Conservation (phyloP, 352 stramenopile species). For the Globisporangium orthogonon region DNA sequence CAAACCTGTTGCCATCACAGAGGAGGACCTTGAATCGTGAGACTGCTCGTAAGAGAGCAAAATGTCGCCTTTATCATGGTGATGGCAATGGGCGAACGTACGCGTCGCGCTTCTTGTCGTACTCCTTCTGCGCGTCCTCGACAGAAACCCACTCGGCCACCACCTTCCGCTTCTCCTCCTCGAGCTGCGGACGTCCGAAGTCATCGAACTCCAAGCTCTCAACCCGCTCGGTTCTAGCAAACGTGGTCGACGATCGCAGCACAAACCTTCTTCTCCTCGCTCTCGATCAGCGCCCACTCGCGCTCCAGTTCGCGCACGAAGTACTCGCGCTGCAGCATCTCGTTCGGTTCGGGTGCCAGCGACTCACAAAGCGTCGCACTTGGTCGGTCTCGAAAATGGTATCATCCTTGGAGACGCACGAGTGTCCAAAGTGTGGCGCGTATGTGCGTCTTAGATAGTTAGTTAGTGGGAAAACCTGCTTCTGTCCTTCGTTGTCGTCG, state of each 20-base stretch:
- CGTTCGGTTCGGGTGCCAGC: not conserved
- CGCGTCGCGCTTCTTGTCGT: constrained; percentile 52
- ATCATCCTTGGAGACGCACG: no score
- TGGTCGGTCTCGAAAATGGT: no score
- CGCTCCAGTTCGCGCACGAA: constrained; percentile 52
- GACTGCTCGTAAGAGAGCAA: no score
- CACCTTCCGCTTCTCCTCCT: constrained; percentile 71
- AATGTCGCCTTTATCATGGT: no score
- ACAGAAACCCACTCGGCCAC: constrained; percentile 63
- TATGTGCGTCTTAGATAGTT: no score
- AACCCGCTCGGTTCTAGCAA: not conserved
- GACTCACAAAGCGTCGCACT: not conserved
- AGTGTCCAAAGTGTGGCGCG: no score
- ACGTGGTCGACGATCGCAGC: not conserved
- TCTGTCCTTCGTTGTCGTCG: not conserved
- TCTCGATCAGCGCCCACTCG: constrained; percentile 50
- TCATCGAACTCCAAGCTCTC: not conserved
- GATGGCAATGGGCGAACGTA: constrained; percentile 14
- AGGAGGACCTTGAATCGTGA: not conserved
- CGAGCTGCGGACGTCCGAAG: constrained; percentile 23
- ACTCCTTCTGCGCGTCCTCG: constrained; percentile 59
- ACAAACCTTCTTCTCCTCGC: constrained; percentile 54
- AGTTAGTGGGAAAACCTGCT: not conserved
- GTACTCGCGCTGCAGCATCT: constrained; percentile 43
- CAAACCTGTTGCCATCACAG: constrained; percentile 32